phyloP scores from a whole-genome alignment of 306 rosid species.

The Vicia faba region DNA sequence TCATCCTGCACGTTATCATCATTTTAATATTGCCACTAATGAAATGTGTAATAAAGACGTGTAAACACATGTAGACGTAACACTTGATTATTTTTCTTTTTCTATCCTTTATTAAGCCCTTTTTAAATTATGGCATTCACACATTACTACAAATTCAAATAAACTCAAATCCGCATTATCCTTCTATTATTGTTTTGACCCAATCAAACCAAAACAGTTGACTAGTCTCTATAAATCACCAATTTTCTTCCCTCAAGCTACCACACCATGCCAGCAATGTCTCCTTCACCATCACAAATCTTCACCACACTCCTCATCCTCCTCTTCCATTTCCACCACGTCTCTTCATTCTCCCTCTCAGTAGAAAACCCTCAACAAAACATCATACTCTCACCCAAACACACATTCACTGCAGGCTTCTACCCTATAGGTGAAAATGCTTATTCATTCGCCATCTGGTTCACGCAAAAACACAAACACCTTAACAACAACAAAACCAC shows the following conservation, averaged over 20 bases:
- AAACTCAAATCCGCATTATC: no score
- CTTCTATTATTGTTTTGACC: no score
- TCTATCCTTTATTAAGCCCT: background rate
- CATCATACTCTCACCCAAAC: background rate
- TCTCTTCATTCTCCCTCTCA: conserved; percentile 1
- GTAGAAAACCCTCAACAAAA: conserved; percentile 5
- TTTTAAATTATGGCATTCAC: background rate
- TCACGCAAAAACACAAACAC: conserved; percentile 12
- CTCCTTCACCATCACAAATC: background rate
- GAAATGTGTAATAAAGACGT: background rate
- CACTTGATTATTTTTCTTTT: background rate
- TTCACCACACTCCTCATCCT: background rate
- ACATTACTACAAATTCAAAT: background rate
- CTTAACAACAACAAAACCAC: background rate
- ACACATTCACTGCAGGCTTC: conserved; percentile 10
- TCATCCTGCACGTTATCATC: no score
- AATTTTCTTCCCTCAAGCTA: background rate
- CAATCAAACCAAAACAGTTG: background rate
- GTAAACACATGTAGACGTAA: background rate
- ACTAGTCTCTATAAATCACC: background rate
- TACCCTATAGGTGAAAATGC: conserved; percentile 15
- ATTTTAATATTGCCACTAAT: no score
- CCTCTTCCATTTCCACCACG: background rate
- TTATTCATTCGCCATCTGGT: conserved; percentile 12
- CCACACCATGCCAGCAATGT: background rate